Percentiles rank a stretch among this genome's conserved stretches.
Conservation (phyloP, 2,329 filamentous ascomycete species). For the Fusarium sacchari region DNA sequence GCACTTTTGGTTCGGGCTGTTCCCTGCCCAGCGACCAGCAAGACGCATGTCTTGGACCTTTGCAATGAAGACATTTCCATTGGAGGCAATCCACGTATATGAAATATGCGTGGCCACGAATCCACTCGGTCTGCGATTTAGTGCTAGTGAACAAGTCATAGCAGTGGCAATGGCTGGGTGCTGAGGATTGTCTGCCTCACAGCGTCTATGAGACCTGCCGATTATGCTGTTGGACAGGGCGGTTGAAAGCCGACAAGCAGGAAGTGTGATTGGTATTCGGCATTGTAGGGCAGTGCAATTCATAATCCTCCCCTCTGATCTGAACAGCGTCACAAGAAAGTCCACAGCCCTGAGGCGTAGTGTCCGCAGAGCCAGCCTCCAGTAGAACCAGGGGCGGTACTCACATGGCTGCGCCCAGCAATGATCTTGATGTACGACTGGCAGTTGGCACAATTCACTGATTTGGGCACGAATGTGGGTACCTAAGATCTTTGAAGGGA, state of each 20-base stretch:
- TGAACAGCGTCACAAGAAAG: neutral
- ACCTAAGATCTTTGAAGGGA: constrained; percentile 2
- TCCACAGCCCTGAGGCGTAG: constrained; percentile 2
- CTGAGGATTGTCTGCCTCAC: neutral
- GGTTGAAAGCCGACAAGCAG: neutral
- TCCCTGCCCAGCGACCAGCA: neutral
- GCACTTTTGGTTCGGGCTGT: neutral
- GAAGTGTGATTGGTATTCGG: neutral
- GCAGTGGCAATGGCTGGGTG: neutral
- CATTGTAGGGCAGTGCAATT: neutral
- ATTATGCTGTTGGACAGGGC: neutral
- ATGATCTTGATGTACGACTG: neutral
- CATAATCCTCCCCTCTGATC: neutral
- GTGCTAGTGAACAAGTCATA: neutral
- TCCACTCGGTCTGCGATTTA: neutral
- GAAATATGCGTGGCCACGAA: neutral
- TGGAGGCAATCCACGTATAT: neutral
- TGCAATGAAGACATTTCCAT: neutral
- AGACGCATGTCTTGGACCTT: neutral
- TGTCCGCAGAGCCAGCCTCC: neutral
- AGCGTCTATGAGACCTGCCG: neutral
- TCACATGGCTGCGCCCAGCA: neutral
- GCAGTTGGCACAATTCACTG: neutral
- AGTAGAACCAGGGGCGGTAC: neutral
- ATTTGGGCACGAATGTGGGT: constrained; percentile 12